Conservation (phyloP, 2,329 filamentous ascomycete genomes). For the Sclerotinia nivalis region DNA sequence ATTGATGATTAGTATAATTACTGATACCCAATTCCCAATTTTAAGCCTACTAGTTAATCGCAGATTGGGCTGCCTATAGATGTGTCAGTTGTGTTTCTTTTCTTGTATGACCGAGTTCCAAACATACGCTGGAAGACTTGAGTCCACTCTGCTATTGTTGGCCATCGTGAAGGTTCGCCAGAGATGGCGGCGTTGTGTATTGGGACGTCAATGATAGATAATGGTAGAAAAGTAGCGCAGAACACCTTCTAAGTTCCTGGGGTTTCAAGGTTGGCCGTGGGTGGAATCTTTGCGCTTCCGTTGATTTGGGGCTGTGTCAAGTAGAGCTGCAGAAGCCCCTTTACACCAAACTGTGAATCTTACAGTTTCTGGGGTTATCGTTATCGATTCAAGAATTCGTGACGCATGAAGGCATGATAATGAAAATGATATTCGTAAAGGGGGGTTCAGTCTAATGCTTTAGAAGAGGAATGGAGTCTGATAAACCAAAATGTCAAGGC, state of each 20-base stretch:
- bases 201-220: conserved; percentile 38
- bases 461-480: conserved; percentile 19
- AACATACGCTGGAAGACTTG: conserved; percentile 64
- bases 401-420: conserved; percentile 21
- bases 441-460: conserved; percentile 16
- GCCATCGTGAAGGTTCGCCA: conserved; percentile 47
- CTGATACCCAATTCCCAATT: not conserved
- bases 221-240: conserved; percentile 25
- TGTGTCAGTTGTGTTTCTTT: conserved; percentile 33
- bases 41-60: conserved; percentile 80
- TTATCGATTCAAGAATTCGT: conserved; percentile 20
- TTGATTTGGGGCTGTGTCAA: conserved; percentile 25
- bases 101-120: conserved; percentile 25
- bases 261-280: conserved; percentile 25
- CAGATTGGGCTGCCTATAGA: conserved; percentile 74
- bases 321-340: conserved; percentile 18
- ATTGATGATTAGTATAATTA: conserved; percentile 43
- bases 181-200: conserved; percentile 39
- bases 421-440: conserved; percentile 18
- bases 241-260: conserved; percentile 18
- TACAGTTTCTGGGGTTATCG: conserved; percentile 10
- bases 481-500: conserved; percentile 17
- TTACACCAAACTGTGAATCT: conserved; percentile 15
- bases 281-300: conserved; percentile 25
- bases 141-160: conserved; percentile 53